A percentile compares a stretch with the other conserved stretches of the same genome.
Evolutionary conservation across 805 yeast species (phyloP).

Genomic region (Starmerella roubikii): DNA sequence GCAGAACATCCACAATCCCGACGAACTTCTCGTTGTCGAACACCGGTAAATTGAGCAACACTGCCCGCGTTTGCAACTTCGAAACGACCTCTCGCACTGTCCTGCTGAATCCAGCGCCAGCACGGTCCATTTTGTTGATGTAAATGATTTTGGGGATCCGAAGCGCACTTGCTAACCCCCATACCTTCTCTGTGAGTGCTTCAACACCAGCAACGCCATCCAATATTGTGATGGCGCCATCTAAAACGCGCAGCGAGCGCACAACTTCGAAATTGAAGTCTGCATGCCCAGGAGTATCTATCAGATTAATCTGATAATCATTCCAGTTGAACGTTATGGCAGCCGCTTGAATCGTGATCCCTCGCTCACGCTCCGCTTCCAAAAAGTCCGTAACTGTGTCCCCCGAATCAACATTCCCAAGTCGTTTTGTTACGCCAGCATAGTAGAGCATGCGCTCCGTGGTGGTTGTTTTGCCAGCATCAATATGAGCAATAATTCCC

Average conservation of each 20-base stretch:
- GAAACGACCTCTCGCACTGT: constrained; percentile 74
- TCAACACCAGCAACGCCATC: constrained; percentile 98
- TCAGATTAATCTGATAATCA: constrained; percentile 59
- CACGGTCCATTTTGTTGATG: constrained; percentile 91
- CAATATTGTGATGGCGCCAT: constrained; percentile 83
- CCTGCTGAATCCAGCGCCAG: constrained; percentile 87
- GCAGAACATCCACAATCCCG: constrained; percentile 67
- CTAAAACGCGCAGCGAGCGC: constrained; percentile 76
- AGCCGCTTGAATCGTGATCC: constrained; percentile 93
- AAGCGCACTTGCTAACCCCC: constrained; percentile 67
- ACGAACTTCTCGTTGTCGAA: constrained; percentile 44
- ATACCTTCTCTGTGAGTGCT: constrained; percentile 94
- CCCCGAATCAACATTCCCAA: constrained; percentile 91
- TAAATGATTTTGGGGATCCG: constrained; percentile 65
- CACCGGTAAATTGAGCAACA: constrained; percentile 63
- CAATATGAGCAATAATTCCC: constrained; percentile 97
- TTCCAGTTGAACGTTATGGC: constrained; percentile 89
- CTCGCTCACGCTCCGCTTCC: constrained; percentile 80
- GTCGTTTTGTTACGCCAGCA: constrained; percentile 61
- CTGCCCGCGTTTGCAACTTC: constrained; percentile 61
- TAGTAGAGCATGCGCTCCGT: constrained; percentile 91
- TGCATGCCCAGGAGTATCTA: constrained; percentile 97
- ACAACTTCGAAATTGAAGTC: constrained; percentile 93
- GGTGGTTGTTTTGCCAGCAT: constrained; percentile 97
- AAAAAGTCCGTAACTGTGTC: constrained; percentile 90